A percentile compares a stretch with the other conserved stretches of the same genome.
Conservation (phyloP, 495 filamentous ascomycete genomes). For the Penicillium atrosanguineum region DNA sequence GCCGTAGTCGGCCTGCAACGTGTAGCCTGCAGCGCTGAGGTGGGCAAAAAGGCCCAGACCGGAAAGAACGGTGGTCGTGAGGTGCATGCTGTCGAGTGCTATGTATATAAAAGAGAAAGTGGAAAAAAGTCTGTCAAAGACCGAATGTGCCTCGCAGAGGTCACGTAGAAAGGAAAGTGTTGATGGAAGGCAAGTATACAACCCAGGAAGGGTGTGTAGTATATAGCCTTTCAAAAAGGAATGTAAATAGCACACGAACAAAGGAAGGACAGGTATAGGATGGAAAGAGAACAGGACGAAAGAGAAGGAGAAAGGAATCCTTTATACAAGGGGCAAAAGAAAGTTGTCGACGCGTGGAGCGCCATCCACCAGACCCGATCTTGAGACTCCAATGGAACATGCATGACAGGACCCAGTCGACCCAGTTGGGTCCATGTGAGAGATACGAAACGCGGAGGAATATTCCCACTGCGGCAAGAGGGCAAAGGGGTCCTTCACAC, state of each 20-base stretch:
- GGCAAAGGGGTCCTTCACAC: slow-evolving; percentile 5
- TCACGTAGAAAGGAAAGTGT: slow-evolving; percentile 7
- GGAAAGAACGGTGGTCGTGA: slow-evolving; percentile 39
- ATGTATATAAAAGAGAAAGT: slow-evolving; percentile 6
- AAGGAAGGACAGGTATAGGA: slow-evolving; percentile 15
- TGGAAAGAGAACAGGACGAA: slow-evolving; percentile 1
- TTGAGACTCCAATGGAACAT: slow-evolving; percentile 26
- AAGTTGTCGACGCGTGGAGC: slow-evolving; percentile 15
- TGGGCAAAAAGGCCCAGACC: slow-evolving; percentile 39
- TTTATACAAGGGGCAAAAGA: slow-evolving; percentile 10
- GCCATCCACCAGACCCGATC: slow-evolving; percentile 34
- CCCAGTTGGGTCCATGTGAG: slow-evolving; percentile 33
- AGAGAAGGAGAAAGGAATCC: neutral
- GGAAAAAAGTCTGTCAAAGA: slow-evolving; percentile 22
- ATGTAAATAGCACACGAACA: slow-evolving; percentile 11
- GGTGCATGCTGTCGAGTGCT: slow-evolving; percentile 34
- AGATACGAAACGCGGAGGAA: slow-evolving; percentile 22
- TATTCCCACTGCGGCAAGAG: slow-evolving; percentile 13
- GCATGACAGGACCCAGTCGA: slow-evolving; percentile 19
- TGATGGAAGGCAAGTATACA: slow-evolving; percentile 6
- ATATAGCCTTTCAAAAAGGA: slow-evolving; percentile 16
- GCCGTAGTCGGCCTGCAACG: slow-evolving; percentile 46
- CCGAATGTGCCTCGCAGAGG: slow-evolving; percentile 8
- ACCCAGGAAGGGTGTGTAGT: slow-evolving; percentile 5
- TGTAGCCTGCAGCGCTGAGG: slow-evolving; percentile 46